Base-by-base conservation (phyloP, 148 eudicot species). In the Euryodendron excelsum region DNA sequence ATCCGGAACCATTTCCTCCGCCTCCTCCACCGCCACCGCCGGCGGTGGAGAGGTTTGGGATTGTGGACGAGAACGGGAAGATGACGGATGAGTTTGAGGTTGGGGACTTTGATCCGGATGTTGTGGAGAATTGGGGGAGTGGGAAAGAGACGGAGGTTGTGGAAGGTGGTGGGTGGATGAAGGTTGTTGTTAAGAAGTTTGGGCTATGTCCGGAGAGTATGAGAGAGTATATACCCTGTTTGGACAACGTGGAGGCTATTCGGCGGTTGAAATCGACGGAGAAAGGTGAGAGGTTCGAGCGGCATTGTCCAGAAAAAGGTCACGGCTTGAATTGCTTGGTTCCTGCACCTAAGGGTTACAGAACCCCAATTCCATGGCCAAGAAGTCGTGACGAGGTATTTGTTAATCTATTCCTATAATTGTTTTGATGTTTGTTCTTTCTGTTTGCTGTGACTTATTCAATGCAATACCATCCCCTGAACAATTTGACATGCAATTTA, bases 171-270 rank as follows among this genome's bases (percentile, higher is more conserved):
- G 81, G 69, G 12, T 82, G 64, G 31, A 81, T 50, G 60, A 80
- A 80, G 84, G 87, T 80, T 81, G 81, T 78, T 84, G 87, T 94
- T 75, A 81, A 81, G 76, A 95, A 78, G 88, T 95, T 89, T 75
- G 75, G 79, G 78, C 27, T 84, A 76, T 96, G 99, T 84, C 52
- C 78, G 7, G 86, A 66, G 77, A 87, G 81, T 67, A 77, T 88
- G 91, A 85, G 91, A 34, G 99, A 96, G 84, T 87, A 85, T 81
- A 93, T 93, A 30, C 99, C 99, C 50, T 95, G 99, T 61, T 81
- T 95, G 97, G 99, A 96, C 78, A 96, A 96, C 75, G 91, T 48
- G 5, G 90, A 88, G 82, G 93, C 91, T 2, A 93, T 96, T 63
- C 83, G 58, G 82, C 79, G 36, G 82, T 72, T 96, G 82, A 82